These are phyloP conservation scores for Candida xiaguanensis DNA, from an alignment of 805 yeast genomes.

Conservation along the genomic window DNA sequence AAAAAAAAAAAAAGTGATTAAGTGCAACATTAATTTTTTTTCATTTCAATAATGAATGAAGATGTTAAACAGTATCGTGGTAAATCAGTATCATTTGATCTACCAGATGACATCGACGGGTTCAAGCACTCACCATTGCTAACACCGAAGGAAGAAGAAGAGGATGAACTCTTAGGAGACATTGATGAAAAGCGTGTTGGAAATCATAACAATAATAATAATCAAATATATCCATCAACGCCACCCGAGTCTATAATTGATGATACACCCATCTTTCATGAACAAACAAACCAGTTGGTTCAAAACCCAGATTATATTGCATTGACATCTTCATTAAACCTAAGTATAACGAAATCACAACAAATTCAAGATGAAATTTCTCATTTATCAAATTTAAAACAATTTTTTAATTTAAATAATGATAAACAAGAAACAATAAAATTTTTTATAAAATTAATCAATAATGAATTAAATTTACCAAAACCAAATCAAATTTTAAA, in stretches of 20 bases:
- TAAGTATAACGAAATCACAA: constrained; percentile 20
- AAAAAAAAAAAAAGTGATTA: constrained; percentile 4
- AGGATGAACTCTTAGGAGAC: constrained; percentile 24
- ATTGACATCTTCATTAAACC: constrained; percentile 28
- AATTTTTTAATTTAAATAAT: constrained; percentile 11
- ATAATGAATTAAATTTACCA: constrained; percentile 32
- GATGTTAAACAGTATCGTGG: constrained; percentile 16
- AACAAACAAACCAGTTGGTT: background rate
- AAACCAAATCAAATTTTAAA: constrained; percentile 27
- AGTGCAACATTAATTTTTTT: constrained; percentile 5
- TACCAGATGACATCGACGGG: constrained; percentile 18
- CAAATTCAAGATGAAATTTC: constrained; percentile 27
- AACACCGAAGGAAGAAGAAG: constrained; percentile 42
- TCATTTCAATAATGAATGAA: constrained; percentile 17
- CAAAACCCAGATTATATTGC: constrained; percentile 35
- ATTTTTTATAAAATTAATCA: constrained; percentile 32
- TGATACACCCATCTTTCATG: constrained; percentile 1
- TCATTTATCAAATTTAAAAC: constrained; percentile 23
- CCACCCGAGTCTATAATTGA: constrained; percentile 6
- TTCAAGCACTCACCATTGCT: constrained; percentile 34
- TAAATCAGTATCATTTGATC: constrained; percentile 27
- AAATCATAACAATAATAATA: background rate
- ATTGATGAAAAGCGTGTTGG: constrained; percentile 1
- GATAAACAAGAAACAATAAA: constrained; percentile 23
- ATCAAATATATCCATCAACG: constrained; percentile 3